Conservation (phyloP, 805 yeast genomes). For the Zygosaccharomyces kombuchaensis region DNA sequence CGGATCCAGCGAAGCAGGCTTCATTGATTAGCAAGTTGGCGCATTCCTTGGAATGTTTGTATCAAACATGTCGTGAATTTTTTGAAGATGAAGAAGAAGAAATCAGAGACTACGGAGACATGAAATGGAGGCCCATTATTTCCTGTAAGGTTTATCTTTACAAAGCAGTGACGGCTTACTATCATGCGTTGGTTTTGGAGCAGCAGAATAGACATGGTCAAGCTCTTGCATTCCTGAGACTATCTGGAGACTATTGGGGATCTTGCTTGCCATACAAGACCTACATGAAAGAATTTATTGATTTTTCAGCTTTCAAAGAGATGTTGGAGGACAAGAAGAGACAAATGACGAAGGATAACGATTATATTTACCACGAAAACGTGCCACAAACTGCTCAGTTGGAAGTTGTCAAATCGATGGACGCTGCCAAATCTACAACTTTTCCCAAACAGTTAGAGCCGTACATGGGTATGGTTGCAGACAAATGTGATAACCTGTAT, state of each 20-base stretch:
- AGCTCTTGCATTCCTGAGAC: slow-evolving; percentile 60
- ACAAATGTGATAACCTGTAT: slow-evolving; percentile 51
- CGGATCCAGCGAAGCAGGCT: slow-evolving; percentile 47
- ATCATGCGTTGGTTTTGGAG: slow-evolving; percentile 54
- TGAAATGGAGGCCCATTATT: slow-evolving; percentile 48
- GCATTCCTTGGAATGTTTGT: slow-evolving; percentile 53
- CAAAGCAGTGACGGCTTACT: slow-evolving; percentile 54
- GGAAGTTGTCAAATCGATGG: slow-evolving; percentile 42
- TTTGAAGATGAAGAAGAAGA: slow-evolving; percentile 39
- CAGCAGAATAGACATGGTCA: slow-evolving; percentile 62
- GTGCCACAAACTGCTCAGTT: slow-evolving; percentile 51
- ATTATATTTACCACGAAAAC: slow-evolving; percentile 76
- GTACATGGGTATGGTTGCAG: slow-evolving; percentile 38
- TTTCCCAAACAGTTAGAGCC: slow-evolving; percentile 53
- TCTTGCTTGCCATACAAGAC: slow-evolving; percentile 32
- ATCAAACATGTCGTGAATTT: slow-evolving; percentile 47
- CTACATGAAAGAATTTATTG: slow-evolving; percentile 35
- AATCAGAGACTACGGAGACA: slow-evolving; percentile 37
- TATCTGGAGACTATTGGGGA: slow-evolving; percentile 43
- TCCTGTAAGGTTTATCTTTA: slow-evolving; percentile 53
- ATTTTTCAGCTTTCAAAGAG: slow-evolving; percentile 32
- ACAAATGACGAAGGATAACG: slow-evolving; percentile 72
- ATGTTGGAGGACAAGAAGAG: slow-evolving; percentile 36
- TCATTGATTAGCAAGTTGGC: slow-evolving; percentile 74
- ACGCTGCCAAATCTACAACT: slow-evolving; percentile 64